Evolutionary conservation across 2,329 filamentous ascomycete species (phyloP).

Genomic region (Claviceps sp.): DNA sequence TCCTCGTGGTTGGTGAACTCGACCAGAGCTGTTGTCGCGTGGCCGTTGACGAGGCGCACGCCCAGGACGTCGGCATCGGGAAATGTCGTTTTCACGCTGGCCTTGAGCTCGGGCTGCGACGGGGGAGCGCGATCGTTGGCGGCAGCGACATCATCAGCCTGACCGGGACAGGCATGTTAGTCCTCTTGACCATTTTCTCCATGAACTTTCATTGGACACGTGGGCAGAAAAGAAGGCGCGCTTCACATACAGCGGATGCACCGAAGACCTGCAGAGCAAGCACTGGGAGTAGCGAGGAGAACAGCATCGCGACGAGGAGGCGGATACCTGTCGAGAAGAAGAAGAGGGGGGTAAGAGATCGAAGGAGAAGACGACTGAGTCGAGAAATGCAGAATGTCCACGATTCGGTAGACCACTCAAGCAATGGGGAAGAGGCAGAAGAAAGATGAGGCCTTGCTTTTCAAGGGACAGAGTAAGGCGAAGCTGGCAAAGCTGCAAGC

Average conservation of each 20-base stretch:
- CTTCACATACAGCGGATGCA: constrained; percentile 2
- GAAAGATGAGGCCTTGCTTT: too few relatives aligned
- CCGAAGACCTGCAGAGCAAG: constrained; percentile 7
- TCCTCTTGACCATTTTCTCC: neutral
- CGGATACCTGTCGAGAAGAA: neutral
- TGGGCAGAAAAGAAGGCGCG: neutral
- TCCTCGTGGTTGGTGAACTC: constrained; percentile 76
- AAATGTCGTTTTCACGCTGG: constrained; percentile 51
- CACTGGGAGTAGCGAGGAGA: constrained; percentile 5
- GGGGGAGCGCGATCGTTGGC: constrained; percentile 1
- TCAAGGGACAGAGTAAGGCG: too few relatives aligned
- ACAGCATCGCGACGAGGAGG: constrained; percentile 3
- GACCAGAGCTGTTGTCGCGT: constrained; percentile 68
- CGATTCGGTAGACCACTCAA: too few relatives aligned
- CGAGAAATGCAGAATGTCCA: neutral
- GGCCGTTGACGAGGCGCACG: constrained; percentile 89
- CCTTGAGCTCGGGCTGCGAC: constrained; percentile 15
- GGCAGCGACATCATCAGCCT: constrained; percentile 6
- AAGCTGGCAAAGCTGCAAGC: too few relatives aligned
- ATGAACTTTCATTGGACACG: neutral
- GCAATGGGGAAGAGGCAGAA: too few relatives aligned
- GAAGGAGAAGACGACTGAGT: neutral
- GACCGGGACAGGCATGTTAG: neutral
- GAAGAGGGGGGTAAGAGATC: neutral
- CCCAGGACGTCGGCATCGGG: constrained; percentile 74